Conservation (phyloP, 202 grass and related monocot genomes). For the Cymbopogon flexuosus region DNA sequence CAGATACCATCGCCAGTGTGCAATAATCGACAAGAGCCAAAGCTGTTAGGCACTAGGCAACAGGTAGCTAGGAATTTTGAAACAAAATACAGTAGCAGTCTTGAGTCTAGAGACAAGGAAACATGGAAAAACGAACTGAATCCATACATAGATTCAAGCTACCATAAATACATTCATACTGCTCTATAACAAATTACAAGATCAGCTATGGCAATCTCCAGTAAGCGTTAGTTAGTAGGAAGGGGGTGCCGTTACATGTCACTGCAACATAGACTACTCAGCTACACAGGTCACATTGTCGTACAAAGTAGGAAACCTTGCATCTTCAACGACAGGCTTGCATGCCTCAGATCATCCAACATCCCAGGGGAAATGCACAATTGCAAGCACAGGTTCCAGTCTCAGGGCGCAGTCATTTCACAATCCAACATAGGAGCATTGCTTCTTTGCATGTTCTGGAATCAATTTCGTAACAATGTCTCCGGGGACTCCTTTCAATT, state of each 20-base stretch:
- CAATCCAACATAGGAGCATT: constrained; percentile 44
- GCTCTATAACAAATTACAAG: constrained; percentile 54
- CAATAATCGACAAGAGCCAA: not conserved
- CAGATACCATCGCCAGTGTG: not conserved
- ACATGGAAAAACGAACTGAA: constrained; percentile 28
- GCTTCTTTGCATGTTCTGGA: constrained; percentile 60
- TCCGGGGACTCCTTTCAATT: constrained; percentile 50
- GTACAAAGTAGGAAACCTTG: constrained; percentile 35
- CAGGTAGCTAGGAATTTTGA: not conserved
- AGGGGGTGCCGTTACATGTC: constrained; percentile 41
- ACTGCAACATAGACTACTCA: constrained; percentile 46
- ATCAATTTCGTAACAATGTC: constrained; percentile 41
- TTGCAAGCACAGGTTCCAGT: not conserved
- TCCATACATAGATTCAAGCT: constrained; percentile 44
- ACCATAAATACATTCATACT: constrained; percentile 65
- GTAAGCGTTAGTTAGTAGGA: constrained; percentile 41
- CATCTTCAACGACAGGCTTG: not conserved
- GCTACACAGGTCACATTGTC: constrained; percentile 46
- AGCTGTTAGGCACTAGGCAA: not conserved
- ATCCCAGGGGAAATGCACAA: constrained; percentile 6
- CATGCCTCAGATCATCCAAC: constrained; percentile 20
- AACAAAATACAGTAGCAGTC: not conserved
- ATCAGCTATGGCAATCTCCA: constrained; percentile 41
- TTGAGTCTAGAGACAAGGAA: not conserved
- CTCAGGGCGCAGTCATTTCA: not conserved